These are phyloP conservation scores for Pseudogymnoascus sp. DNA, from an alignment of 2,329 filamentous ascomycete species.

Conservation along the genomic window DNA sequence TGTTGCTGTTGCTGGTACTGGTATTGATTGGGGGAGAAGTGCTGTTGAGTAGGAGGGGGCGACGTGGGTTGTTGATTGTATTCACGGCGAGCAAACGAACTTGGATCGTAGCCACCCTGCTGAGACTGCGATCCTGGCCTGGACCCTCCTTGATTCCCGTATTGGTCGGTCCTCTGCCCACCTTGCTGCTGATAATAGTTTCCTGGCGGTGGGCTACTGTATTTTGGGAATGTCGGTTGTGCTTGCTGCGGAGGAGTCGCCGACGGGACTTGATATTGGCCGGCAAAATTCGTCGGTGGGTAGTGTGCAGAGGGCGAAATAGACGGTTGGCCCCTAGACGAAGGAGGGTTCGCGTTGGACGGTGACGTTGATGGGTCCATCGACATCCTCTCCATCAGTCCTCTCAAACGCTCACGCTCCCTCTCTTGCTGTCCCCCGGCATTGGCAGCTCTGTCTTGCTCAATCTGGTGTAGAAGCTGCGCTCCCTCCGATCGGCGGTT, in stretches of 20 bases:
- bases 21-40: conserved; percentile 27
- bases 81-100: conserved; percentile 27
- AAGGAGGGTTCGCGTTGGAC: conserved; percentile 36
- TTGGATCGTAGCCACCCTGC: conserved; percentile 42
- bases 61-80: conserved; percentile 40
- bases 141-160: conserved; percentile 38
- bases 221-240: conserved; percentile 39
- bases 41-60: conserved; percentile 54
- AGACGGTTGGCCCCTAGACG: conserved; percentile 30
- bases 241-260: conserved; percentile 46
- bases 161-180: conserved; percentile 37
- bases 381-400: conserved; percentile 92
- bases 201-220: conserved; percentile 37
- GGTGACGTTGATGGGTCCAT: conserved; percentile 57
- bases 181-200: conserved; percentile 28
- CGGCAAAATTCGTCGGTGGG: conserved; percentile 47
- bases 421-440: conserved; percentile 52
- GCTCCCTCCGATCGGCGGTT: conserved; percentile 88
- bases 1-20: conserved; percentile 24
- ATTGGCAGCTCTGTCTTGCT: conserved; percentile 29
- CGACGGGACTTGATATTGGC: conserved; percentile 54
- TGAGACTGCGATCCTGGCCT: conserved; percentile 47
- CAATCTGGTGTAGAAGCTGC: conserved; percentile 78
- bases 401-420: conserved; percentile 78
- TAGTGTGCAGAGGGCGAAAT: conserved; percentile 41